Base-by-base conservation (phyloP, 768 basidiomycete species). In the Wakefieldia striispora region DNA sequence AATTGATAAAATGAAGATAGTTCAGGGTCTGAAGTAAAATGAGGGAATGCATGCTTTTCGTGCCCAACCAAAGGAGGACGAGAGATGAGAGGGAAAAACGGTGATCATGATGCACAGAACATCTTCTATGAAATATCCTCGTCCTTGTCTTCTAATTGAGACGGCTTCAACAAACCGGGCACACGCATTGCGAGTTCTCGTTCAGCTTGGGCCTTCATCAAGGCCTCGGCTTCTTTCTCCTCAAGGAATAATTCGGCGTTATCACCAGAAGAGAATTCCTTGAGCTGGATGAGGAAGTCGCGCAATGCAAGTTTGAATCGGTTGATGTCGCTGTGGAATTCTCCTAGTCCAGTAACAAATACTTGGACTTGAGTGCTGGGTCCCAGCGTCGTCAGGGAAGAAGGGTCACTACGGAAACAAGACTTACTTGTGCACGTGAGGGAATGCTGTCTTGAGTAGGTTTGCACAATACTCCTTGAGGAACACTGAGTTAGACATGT, bases 91-190 rank as follows among this genome's bases (percentile, higher is more conserved):
- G 21, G 49, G 53, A 55, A 58, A 63, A 56, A 60, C 57, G 62
- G 60, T 58, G 57, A 55, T 47, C 55, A 57, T 57, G 57, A 56
- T 61, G 60, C 54, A 55, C 58, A 61, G 33, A 55, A 57, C 53
- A 21, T 31, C 43, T 49, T 58, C 68, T 65, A 67, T 64, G 66
- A 67, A 44, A 67, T 90, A 74, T 91, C 88, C 71, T 91, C 88
- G 64, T 95, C 92, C 72, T 88, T 90, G 72, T 95, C 94, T 65
- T 95, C 91, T 67, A 97, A 65, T 70, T 95, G 91, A 59, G 87
- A 89, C 35, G 94, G 95, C 70, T 97, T 97, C 68, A 97, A 79
- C 88, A 97, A 89, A 35, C 97, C 97, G n/a, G 95, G 95, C 52
- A 98, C 92, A 57, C 90, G 82, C 79, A 91, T 88, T 21, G 94